phyloP scores from a whole-genome alignment of 2,329 filamentous ascomycete species.

The Sporothrix inflata region DNA sequence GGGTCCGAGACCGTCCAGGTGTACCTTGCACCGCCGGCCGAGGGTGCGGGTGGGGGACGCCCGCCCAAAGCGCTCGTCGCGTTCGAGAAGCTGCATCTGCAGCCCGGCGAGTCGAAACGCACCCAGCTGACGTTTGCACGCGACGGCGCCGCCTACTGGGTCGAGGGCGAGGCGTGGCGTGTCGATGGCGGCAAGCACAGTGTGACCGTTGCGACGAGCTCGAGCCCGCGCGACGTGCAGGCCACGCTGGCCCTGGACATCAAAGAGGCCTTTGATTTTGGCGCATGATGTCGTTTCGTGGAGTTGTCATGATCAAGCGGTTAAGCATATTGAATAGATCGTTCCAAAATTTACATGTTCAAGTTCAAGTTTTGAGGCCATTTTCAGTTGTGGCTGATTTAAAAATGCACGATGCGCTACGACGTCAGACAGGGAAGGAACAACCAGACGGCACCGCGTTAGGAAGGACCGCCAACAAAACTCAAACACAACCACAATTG shows the following conservation, averaged over 20 bases:
- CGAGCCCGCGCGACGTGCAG: neutral
- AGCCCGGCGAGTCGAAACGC: neutral
- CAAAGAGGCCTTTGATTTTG: constrained; percentile 9
- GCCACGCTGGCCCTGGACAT: neutral
- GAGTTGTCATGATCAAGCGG: neutral
- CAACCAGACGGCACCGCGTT: neutral
- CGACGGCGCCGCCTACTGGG: constrained; percentile 28
- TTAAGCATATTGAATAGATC: neutral
- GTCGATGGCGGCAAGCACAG: neutral
- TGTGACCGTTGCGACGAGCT: constrained; percentile 1
- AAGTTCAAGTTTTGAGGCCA: neutral
- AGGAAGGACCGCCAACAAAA: neutral
- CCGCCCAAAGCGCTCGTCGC: constrained; percentile 58
- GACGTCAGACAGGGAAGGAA: neutral
- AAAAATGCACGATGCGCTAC: neutral
- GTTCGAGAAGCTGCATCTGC: constrained; percentile 58
- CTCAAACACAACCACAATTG: too few species aligned
- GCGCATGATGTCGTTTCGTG: neutral
- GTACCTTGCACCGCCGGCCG: constrained; percentile 49
- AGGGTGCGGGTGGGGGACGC: constrained; percentile 36
- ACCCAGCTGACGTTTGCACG: neutral
- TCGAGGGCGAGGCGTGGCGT: constrained; percentile 17
- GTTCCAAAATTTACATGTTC: neutral
- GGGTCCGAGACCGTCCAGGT: constrained; percentile 63
- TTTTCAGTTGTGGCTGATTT: neutral